These are phyloP conservation scores for Sergeia podlipaevii DNA, from an alignment of 208 protist genomes.

Conservation along the genomic window DNA sequence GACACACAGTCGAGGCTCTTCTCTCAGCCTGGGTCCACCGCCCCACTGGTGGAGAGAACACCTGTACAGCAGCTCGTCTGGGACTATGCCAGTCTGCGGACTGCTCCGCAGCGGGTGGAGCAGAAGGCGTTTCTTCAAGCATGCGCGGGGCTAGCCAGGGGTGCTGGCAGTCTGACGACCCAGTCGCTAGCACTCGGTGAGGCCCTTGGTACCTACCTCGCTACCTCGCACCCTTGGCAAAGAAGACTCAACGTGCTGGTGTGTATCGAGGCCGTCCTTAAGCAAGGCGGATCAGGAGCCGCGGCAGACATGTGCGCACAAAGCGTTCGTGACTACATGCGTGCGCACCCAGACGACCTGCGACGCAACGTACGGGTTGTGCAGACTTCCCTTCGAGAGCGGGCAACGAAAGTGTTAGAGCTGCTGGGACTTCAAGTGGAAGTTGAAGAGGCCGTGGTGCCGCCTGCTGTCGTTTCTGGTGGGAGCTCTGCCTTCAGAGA, in stretches of 20 bases:
- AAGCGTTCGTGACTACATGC: slow-evolving; percentile 13
- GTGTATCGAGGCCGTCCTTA: slow-evolving; percentile 38
- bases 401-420: no score
- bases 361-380: slow-evolving; percentile 34
- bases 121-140: slow-evolving; percentile 17
- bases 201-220: slow-evolving; percentile 20
- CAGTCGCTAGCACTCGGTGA: slow-evolving; percentile 20
- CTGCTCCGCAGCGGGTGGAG: slow-evolving; percentile 31
- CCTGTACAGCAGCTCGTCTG: no score
- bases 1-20: slow-evolving; percentile 8
- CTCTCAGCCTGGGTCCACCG: slow-evolving; percentile 11
- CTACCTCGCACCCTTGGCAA: slow-evolving; percentile 32
- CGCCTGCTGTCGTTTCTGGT: no score
- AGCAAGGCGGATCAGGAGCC: no score
- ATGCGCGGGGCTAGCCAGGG: slow-evolving; percentile 5
- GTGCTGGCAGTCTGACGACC: not conserved
- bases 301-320: not conserved
- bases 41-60: slow-evolving; percentile 15
- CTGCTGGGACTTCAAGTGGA: no score
- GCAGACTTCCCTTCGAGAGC: slow-evolving; percentile 27
- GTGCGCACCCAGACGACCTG: slow-evolving; percentile 33
- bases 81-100: no score
- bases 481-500: no score
- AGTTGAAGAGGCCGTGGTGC: no score
- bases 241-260: slow-evolving; percentile 43